Percentiles rank a stretch among this genome's conserved stretches.
phyloP scores from a whole-genome alignment of 306 rosid genomes.

The Dalbergia cochinchinensis region DNA sequence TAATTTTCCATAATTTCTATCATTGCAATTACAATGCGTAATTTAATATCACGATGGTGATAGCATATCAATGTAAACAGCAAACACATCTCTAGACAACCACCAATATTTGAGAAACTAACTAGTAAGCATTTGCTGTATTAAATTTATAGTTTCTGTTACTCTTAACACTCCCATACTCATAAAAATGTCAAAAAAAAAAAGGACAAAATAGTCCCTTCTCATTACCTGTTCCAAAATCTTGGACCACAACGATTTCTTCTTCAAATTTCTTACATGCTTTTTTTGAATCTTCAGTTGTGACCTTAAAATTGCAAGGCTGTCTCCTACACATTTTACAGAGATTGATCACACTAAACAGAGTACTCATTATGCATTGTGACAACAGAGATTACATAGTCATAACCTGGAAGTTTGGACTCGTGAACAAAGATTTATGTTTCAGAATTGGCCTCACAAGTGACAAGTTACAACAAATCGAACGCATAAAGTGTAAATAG shows the following conservation, averaged over 20 bases:
- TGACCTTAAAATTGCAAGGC: constrained; percentile 88
- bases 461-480: too few species aligned
- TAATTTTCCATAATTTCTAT: too few species aligned
- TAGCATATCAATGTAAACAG: too few species aligned
- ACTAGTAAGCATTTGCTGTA: too few species aligned
- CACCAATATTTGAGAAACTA: too few species aligned
- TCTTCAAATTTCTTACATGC: constrained; percentile 92
- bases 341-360: constrained; percentile 40
- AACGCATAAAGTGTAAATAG: too few species aligned
- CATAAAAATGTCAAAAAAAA: constrained; percentile 31
- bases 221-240: constrained; percentile 94
- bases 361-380: background rate
- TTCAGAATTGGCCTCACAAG: too few species aligned
- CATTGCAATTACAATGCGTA: too few species aligned
- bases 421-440: too few species aligned
- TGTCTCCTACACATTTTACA: constrained; percentile 70
- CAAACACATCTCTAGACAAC: too few species aligned
- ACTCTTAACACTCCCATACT: background rate
- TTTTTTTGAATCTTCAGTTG: constrained; percentile 96
- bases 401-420: background rate
- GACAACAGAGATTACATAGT: constrained; percentile 23
- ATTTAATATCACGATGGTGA: too few species aligned
- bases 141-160: background rate
- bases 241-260: constrained; percentile 95
- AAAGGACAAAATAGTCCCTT: constrained; percentile 9